These are phyloP conservation scores for Mycotypha africana DNA, from an alignment of 371 early-diverging fungal species.

Conservation along the genomic window DNA sequence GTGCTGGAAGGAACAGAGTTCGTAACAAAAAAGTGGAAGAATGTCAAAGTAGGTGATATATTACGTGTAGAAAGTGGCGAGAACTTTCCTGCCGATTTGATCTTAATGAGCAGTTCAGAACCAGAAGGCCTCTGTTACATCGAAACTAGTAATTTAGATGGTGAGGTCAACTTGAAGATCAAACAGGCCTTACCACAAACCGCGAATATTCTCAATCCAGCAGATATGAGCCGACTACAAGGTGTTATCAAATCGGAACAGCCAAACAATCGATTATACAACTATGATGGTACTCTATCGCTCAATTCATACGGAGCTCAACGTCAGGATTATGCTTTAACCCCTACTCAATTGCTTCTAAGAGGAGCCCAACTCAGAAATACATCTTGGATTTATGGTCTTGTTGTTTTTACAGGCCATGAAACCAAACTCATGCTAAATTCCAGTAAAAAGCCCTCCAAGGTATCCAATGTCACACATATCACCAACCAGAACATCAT, in stretches of 20 bases:
- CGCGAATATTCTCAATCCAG: slow-evolving; percentile 48
- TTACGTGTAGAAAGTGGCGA: slow-evolving; percentile 77
- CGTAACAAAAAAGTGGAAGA: slow-evolving; percentile 55
- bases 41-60: slow-evolving; percentile 82
- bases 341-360: slow-evolving; percentile 62
- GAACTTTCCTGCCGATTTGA: slow-evolving; percentile 84
- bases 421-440: slow-evolving; percentile 80
- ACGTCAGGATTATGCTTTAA: slow-evolving; percentile 58
- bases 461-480: slow-evolving; percentile 52
- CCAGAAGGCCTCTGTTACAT: slow-evolving; percentile 84
- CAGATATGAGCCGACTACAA: slow-evolving; percentile 42
- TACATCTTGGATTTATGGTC: slow-evolving; percentile 74
- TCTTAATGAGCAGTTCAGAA: slow-evolving; percentile 71
- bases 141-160: slow-evolving; percentile 84
- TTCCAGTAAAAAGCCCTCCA: slow-evolving; percentile 37
- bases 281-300: slow-evolving; percentile 67
- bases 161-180: slow-evolving; percentile 87
- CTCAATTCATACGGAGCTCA: slow-evolving; percentile 30
- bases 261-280: slow-evolving; percentile 79
- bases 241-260: slow-evolving; percentile 62
- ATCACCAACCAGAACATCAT: slow-evolving; percentile 87
- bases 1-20: slow-evolving; percentile 52
- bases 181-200: slow-evolving; percentile 76
- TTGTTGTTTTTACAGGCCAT: slow-evolving; percentile 79
- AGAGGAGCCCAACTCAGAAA: slow-evolving; percentile 81